Evolutionary conservation across 1,284 basidiomycete genomes (phyloP).

Genomic region (Puccinia horiana): DNA sequence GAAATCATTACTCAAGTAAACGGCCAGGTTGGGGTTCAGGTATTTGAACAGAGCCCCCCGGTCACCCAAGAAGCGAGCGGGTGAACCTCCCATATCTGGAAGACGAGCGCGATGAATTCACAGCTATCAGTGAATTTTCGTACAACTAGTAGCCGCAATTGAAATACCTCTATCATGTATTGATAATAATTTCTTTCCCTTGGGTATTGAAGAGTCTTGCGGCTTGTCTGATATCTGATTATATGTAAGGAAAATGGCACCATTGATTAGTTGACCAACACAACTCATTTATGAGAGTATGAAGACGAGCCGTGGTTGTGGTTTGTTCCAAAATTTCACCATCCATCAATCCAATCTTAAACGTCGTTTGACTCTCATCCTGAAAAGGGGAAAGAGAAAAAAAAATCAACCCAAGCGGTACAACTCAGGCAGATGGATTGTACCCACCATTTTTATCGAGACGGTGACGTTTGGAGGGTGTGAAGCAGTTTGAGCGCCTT

Average conservation of each 20-base stretch:
- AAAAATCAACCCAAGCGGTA: background rate
- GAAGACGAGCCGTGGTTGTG: background rate
- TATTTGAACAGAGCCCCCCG: slow-evolving; percentile 91
- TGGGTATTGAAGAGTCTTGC: background rate
- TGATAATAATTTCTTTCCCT: slow-evolving; percentile 27
- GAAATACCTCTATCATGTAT: slow-evolving; percentile 42
- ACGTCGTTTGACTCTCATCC: slow-evolving; percentile 1
- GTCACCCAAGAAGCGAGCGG: slow-evolving; percentile 81
- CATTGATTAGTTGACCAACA: slow-evolving; percentile 3
- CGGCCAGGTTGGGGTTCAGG: slow-evolving; percentile 77
- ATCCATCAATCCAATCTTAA: slow-evolving; percentile 20
- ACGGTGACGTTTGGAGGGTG: background rate
- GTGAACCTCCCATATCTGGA: slow-evolving; percentile 59
- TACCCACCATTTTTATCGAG: background rate
- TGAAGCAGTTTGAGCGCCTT: slow-evolving; percentile 3
- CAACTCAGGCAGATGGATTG: background rate
- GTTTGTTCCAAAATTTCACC: slow-evolving; percentile 26
- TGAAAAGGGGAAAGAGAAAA: slow-evolving; percentile 11
- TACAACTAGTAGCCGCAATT: background rate
- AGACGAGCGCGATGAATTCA: background rate
- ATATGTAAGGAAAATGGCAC: background rate
- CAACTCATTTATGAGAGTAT: background rate
- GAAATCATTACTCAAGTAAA: slow-evolving; percentile 61
- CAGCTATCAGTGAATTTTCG: background rate
- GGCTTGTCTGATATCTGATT: background rate